Evolutionary conservation across 257 asterid genomes (phyloP).

Genomic region (Eucommia ulmoides): DNA sequence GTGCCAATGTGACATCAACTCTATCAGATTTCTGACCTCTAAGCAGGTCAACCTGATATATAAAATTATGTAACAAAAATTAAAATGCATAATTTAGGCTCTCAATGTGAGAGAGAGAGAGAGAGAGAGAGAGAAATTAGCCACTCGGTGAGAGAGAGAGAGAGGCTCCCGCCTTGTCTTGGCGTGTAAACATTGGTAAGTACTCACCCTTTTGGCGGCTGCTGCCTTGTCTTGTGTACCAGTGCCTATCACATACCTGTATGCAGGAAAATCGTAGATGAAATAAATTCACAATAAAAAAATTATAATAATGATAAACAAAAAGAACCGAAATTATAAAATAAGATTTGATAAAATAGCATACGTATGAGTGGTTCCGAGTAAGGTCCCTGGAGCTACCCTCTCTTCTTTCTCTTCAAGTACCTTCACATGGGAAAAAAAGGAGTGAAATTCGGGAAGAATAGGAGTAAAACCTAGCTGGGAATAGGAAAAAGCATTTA

Average conservation of each 20-base stretch:
- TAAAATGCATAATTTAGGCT: too few species aligned
- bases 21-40: slow-evolving; percentile 86
- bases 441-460: slow-evolving; percentile 5
- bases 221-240: slow-evolving; percentile 83
- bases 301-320: neutral
- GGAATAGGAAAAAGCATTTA: neutral
- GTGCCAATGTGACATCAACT: slow-evolving; percentile 85
- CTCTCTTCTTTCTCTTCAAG: slow-evolving; percentile 90
- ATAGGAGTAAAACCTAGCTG: slow-evolving; percentile 2
- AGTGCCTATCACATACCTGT: slow-evolving; percentile 76
- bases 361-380: slow-evolving; percentile 79
- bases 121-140: too few species aligned
- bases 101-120: too few species aligned
- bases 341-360: slow-evolving; percentile 11
- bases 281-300: neutral
- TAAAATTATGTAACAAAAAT: too few species aligned
- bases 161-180: too few species aligned
- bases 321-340: neutral
- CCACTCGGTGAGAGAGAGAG: too few species aligned
- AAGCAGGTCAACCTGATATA: slow-evolving; percentile 67
- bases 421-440: slow-evolving; percentile 45
- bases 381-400: slow-evolving; percentile 72
- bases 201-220: slow-evolving; percentile 80
- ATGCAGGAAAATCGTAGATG: slow-evolving; percentile 5
- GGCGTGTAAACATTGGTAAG: neutral